Base-by-base conservation (phyloP, 1,139 yeast genomes). In the Fermentozyma sake region DNA sequence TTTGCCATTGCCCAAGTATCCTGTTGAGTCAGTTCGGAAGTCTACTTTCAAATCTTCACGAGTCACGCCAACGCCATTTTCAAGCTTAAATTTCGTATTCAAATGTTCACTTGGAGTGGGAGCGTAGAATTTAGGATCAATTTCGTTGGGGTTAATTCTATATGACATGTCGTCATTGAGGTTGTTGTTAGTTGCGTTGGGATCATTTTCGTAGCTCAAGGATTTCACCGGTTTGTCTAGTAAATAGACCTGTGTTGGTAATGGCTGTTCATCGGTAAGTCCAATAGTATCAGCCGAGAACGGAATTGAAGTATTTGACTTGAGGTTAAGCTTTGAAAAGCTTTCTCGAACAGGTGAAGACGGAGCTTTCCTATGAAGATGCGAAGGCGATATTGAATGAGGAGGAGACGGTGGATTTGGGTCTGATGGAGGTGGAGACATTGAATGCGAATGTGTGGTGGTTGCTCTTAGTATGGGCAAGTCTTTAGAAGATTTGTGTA, bases 221-320 rank as follows among this genome's bases (percentile, higher is more conserved):
- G 65, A 51, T 31, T 54, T 48, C 7, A 61, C 59, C 23, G 47
- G 66, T 31, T 61, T 35, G 29, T 56, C 67, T 49, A 61, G 39
- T 31, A 57, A 43, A 35, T 48, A 64, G 6, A 63, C 71, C 19
- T 51, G 50, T 2, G 69, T 58, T 1, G 70, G 67, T 18, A 60
- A 26, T 10, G 33, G 39, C 4, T 42, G 52, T 3, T 42, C 46
- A 6, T 48, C 50, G 7, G 58, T 68, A 7, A 58, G 20, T 0
- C 71, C 72, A 17, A 67, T 61, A 4, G 61, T 50, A 27, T 66
- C 72, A 1, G 73, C 73, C 1, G 72, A 66, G 33, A 62, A 67
- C 7, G 73, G 73, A 4, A 64, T 47, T 0, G 61, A 40, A 1
- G 60, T 53, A 22, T 9, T 15, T 15, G 20, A 23, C 16, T 17